Base-by-base conservation (phyloP, 306 rosid genomes). In the Cucurbita maxima region DNA sequence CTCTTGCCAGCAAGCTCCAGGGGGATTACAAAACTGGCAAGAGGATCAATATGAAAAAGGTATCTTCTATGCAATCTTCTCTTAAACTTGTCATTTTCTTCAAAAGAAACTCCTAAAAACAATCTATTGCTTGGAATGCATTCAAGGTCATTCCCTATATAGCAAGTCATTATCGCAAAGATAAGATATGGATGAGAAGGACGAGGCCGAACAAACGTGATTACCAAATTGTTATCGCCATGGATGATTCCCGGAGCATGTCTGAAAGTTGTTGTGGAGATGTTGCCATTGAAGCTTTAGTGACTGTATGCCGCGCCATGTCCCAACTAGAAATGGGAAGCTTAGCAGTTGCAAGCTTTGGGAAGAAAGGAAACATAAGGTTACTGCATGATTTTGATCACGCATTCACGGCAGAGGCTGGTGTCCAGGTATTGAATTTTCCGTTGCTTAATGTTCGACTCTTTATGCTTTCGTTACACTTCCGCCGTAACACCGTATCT, bases 191-290 rank as follows among this genome's bases (percentile, higher is more conserved):
- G 98, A 82, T 93, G 44, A 85, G 97, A 78, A 55, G 96, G 83
- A 94, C 98, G 63, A 82, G 88, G 34, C 98, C 95, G 58, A 89
- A 94, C 82, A 94, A 94, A 82, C 98, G 95, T 71, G 97, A 94
- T 82, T 94, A 94, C 71, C 97, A 94, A 86, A 86, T 90, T 45
- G 92, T 94, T 40, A 88, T 94, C 79, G 98, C 97, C 1, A 77
- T 94, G 80, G 98, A 94, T 85, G 98, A 94, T 86, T 94, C 98
- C 53, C 88, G 73, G 25, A 94, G 98, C 66, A 94, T 94, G 97
- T 89, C 95, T 9, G 96, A 90, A 82, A 86, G 79, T 82, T 15
- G 85, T 59, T 78, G 92, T n/a, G 95, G 97, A 50, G 86, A 81
- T 60, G 88, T 84, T 64, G 97, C 97, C 37, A 73, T 84, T 71